Evolutionary conservation across 805 yeast genomes (phyloP).

Genomic region (Sugiyamaella americana): DNA sequence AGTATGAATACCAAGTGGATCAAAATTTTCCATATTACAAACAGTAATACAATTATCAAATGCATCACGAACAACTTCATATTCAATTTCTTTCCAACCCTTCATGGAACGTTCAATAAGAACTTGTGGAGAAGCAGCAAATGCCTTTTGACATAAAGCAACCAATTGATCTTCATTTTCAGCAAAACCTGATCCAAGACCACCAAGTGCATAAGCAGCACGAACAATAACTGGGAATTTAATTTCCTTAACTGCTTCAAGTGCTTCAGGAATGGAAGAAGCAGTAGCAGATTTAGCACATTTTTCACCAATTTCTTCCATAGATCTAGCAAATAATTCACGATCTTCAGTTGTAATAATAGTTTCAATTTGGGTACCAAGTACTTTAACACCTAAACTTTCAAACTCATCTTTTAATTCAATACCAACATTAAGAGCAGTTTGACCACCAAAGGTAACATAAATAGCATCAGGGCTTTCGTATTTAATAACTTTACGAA

Average conservation of each 20-base stretch:
- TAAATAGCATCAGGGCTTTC: conserved; percentile 97
- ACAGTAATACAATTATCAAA: conserved; percentile 97
- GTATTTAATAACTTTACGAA: conserved; percentile 86
- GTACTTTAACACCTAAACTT: conserved; percentile 82
- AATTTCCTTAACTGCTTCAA: conserved; percentile 74
- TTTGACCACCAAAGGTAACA: conserved; percentile 98
- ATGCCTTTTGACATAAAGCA: conserved; percentile 81
- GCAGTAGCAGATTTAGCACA: conserved; percentile 94
- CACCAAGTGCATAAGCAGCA: conserved; percentile 97
- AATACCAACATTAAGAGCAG: conserved; percentile 95
- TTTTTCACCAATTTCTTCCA: conserved; percentile 92
- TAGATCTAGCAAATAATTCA: conserved; percentile 88
- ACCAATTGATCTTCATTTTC: conserved; percentile 76
- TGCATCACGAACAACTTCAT: conserved; percentile 97
- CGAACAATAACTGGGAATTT: conserved; percentile 95
- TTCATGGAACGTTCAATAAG: conserved; percentile 94
- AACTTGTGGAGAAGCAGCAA: conserved; percentile 94
- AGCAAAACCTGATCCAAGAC: conserved; percentile 97
- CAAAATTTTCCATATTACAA: conserved; percentile 98
- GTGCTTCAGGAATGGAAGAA: conserved; percentile 69
- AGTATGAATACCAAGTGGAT: conserved; percentile 96
- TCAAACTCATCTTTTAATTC: conserved; percentile 93
- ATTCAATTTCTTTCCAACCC: conserved; percentile 99
- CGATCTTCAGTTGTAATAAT: conserved; percentile 97
- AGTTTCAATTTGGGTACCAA: conserved; percentile 95